Conservation (phyloP, 2,329 filamentous ascomycete species). For the Ceratocystis papillata region DNA sequence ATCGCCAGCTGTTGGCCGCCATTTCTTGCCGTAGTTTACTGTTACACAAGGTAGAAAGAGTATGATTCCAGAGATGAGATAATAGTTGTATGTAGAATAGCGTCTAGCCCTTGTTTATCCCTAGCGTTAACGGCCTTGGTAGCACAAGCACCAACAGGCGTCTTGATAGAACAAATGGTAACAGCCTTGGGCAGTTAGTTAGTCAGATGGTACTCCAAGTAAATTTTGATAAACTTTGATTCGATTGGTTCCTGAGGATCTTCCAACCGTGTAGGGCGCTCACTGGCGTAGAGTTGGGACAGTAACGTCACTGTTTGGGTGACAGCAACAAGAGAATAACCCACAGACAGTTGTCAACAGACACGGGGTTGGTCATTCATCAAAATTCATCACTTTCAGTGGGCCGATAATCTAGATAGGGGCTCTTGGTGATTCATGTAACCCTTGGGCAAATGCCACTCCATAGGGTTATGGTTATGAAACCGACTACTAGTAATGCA, state of each 20-base stretch:
- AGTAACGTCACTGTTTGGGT: not conserved
- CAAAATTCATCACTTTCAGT: no score
- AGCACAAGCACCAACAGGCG: slow-evolving; percentile 1
- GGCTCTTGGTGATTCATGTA: not conserved
- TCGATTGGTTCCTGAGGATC: not conserved
- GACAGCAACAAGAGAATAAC: no score
- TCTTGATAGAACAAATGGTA: not conserved
- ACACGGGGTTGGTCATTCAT: no score
- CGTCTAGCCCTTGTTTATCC: not conserved
- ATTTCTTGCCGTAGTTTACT: not conserved
- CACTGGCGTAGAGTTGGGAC: not conserved
- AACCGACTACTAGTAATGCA: not conserved
- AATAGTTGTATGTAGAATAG: not conserved
- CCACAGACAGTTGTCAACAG: no score
- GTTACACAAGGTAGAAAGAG: slow-evolving; percentile 5
- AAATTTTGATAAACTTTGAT: not conserved
- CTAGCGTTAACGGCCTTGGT: not conserved
- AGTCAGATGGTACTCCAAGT: not conserved
- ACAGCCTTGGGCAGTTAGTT: not conserved
- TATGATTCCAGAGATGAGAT: not conserved
- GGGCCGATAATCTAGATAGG: no score
- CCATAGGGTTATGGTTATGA: no score
- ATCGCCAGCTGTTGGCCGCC: not conserved
- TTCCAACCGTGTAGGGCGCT: not conserved
- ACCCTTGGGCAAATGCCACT: not conserved